Percentiles rank a stretch among this genome's conserved stretches.
Evolutionary conservation across 1,284 basidiomycete genomes (phyloP).

Genomic region (Neolentinus lepideus): DNA sequence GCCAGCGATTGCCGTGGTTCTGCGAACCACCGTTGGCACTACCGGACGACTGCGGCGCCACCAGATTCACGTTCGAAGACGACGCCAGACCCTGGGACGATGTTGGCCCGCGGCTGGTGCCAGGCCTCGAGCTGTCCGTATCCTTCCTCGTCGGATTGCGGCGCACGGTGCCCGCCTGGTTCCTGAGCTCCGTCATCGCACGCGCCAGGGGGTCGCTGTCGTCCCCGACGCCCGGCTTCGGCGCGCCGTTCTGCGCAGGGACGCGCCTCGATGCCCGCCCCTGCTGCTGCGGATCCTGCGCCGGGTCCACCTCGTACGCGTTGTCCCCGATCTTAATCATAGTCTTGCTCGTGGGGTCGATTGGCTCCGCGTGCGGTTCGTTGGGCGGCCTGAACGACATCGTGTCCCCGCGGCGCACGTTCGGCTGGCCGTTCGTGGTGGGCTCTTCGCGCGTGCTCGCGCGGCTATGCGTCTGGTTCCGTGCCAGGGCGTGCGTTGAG

Average conservation of each 20-base stretch:
- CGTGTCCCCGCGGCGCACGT: slow-evolving; percentile 3
- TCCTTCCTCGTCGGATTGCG: slow-evolving; percentile 15
- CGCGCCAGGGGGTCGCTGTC: slow-evolving; percentile 56
- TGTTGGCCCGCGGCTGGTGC: not conserved
- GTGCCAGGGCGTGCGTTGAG: too few relatives aligned
- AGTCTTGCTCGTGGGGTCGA: slow-evolving; percentile 51
- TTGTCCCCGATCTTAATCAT: slow-evolving; percentile 64
- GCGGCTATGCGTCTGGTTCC: slow-evolving; percentile 23
- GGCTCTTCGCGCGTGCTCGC: slow-evolving; percentile 23
- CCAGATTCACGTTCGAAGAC: slow-evolving; percentile 16
- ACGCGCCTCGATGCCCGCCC: slow-evolving; percentile 4
- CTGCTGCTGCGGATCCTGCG: slow-evolving; percentile 41
- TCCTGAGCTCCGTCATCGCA: slow-evolving; percentile 41
- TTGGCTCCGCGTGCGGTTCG: slow-evolving; percentile 47
- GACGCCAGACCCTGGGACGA: slow-evolving; percentile 1
- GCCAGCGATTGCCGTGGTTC: slow-evolving; percentile 38
- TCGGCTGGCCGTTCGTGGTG: too few relatives aligned
- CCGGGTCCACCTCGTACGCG: slow-evolving; percentile 60
- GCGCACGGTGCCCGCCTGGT: slow-evolving; percentile 21
- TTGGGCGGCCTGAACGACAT: slow-evolving; percentile 18
- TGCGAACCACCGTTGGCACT: not conserved
- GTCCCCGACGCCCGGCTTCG: slow-evolving; percentile 25
- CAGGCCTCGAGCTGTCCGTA: not conserved
- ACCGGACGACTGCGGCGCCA: not conserved
- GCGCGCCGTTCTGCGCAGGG: slow-evolving; percentile 7